Base-by-base conservation (phyloP, 345 rosid genomes). In the Dovyalis caffra region DNA sequence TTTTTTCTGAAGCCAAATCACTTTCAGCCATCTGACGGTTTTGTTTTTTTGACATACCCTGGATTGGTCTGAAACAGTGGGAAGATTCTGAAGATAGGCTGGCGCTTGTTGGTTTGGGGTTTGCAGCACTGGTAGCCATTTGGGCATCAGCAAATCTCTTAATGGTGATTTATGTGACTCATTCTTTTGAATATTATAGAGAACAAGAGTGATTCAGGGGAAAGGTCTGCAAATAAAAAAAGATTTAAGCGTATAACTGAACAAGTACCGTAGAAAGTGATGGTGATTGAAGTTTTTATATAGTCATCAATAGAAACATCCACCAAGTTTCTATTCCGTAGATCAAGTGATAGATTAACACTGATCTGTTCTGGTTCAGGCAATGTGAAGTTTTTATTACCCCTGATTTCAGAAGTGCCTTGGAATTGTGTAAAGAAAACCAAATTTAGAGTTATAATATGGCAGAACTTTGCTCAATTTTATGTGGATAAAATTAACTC, bases 71-170 rank as follows among this genome's bases (percentile, higher is more conserved):
- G 68, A 34, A 76, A 75, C 87, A 91, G 98, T 94, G 98, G 97
- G 87, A 85, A 69, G 84, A 80, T 1, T 69, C 97, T 69, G 97
- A 95, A 90, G 99, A 92, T 76, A 85, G 95, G 56, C 23, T 90
- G 69, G 97, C 86, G 70, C 78, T 95, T 56, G 68, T 88, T 34
- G 98, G 99, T 66, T 84, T 95, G 77, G 88, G 96, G 8, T 92
- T 95, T 82, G 89, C 97, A 29, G 90, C 83, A 4, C 66, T 91
- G 65, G 94, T 82, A 29, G 90, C 86, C 61, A 15, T 92, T 10
- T 95, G 99, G 98, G 86, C 95, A 21, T 89, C 99, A 38, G n/a
- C 81, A 2, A 92, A 87, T 66, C 82, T 95, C 47, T 56, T 89
- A 74, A 72, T 91, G 85, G 98, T 92, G 89, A 73, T 72, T 57